Percentiles rank a stretch among this genome's conserved stretches.
Evolutionary conservation across 108 stramenopile genomes (phyloP).

Genomic region (Cyclotella baltica): DNA sequence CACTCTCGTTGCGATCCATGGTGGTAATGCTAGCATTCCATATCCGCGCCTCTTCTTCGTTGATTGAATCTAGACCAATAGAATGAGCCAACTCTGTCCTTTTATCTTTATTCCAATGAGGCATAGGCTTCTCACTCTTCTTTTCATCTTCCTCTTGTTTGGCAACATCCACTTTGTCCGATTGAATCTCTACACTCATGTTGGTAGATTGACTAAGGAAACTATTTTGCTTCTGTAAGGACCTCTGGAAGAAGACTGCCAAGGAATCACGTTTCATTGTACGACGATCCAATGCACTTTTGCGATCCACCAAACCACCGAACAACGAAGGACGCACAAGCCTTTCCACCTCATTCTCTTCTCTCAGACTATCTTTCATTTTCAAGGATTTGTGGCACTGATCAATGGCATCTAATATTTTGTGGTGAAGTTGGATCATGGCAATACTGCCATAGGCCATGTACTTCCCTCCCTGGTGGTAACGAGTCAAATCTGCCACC

Average conservation of each 20-base stretch:
- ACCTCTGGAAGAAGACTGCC: neutral
- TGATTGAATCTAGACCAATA: too few species aligned
- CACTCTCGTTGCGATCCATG: too few species aligned
- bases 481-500: neutral
- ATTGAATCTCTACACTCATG: too few species aligned
- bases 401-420: neutral
- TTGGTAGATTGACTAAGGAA: too few species aligned
- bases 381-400: neutral
- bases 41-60: too few species aligned
- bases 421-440: neutral
- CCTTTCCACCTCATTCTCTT: neutral
- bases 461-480: neutral
- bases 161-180: too few species aligned
- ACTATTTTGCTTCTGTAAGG: too few species aligned
- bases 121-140: too few species aligned
- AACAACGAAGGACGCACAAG: neutral
- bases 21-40: too few species aligned
- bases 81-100: too few species aligned
- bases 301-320: neutral
- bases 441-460: neutral
- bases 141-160: too few species aligned
- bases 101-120: too few species aligned
- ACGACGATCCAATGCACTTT: neutral
- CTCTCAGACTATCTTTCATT: neutral
- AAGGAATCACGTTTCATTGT: neutral